phyloP scores from a whole-genome alignment of 352 stramenopile genomes.

The Globisporangium rhizosaccharum region DNA sequence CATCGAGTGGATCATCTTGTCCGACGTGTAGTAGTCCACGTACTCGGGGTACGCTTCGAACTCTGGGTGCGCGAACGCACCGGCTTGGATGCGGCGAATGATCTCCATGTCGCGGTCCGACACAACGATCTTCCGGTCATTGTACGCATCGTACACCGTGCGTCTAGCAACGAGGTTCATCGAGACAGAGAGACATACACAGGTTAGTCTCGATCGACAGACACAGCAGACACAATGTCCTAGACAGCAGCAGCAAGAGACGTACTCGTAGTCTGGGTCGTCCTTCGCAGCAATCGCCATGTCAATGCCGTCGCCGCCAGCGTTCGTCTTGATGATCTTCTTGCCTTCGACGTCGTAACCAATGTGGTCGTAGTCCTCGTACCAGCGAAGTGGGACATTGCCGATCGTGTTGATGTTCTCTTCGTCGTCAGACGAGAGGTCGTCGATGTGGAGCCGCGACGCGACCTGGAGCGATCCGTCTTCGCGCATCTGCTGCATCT shows the following conservation, averaged over 20 bases:
- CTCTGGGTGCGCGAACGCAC: slow-evolving; percentile 88
- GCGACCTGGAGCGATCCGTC: slow-evolving; percentile 78
- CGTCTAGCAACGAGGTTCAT: slow-evolving; percentile 31
- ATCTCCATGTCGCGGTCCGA: slow-evolving; percentile 97
- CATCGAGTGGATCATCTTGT: slow-evolving; percentile 87
- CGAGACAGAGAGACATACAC: neutral
- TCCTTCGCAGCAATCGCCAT: slow-evolving; percentile 80
- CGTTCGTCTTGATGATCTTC: slow-evolving; percentile 93
- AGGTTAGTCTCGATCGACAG: slow-evolving; percentile 9
- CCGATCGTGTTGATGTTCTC: slow-evolving; percentile 96
- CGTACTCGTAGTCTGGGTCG: slow-evolving; percentile 91
- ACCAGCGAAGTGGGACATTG: slow-evolving; percentile 98
- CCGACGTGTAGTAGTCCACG: slow-evolving; percentile 85
- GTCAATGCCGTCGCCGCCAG: slow-evolving; percentile 86
- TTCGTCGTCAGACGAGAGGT: slow-evolving; percentile 98
- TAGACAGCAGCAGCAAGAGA: slow-evolving; percentile 9
- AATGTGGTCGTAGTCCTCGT: slow-evolving; percentile 99
- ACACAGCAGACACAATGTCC: neutral
- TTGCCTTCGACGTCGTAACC: slow-evolving; percentile 97
- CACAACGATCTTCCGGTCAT: slow-evolving; percentile 96
- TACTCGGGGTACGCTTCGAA: slow-evolving; percentile 91
- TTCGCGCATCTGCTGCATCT: slow-evolving; percentile 81
- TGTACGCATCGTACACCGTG: slow-evolving; percentile 98
- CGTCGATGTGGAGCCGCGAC: slow-evolving; percentile 94
- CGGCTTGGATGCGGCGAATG: slow-evolving; percentile 95